Conservation (phyloP, 495 filamentous ascomycete genomes). For the Neurospora sp. region DNA sequence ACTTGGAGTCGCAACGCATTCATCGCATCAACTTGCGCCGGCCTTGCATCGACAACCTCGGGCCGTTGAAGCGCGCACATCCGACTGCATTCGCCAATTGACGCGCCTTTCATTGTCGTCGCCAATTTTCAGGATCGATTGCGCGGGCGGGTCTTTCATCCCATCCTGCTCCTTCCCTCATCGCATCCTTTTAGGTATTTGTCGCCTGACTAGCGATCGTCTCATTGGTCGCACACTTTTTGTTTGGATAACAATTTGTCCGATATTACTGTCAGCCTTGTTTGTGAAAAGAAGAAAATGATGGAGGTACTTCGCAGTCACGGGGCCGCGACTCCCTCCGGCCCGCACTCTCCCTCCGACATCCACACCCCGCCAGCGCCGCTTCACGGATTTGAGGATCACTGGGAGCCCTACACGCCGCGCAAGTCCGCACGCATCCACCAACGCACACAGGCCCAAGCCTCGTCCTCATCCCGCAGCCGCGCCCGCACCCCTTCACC, state of each 20-base stretch:
- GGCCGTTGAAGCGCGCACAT: neutral
- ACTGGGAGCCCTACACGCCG: slow-evolving; percentile 58
- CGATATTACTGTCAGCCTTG: neutral
- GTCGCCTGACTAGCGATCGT: neutral
- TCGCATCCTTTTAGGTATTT: neutral
- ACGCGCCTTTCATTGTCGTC: neutral
- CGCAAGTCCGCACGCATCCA: slow-evolving; percentile 46
- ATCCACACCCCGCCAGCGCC: slow-evolving; percentile 64
- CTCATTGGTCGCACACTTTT: neutral
- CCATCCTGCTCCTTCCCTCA: neutral
- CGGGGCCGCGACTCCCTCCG: slow-evolving; percentile 37
- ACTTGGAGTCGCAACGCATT: neutral
- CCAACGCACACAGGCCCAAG: slow-evolving; percentile 17
- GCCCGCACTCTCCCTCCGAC: slow-evolving; percentile 48
- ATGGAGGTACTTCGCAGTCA: slow-evolving; percentile 4
- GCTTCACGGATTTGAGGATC: slow-evolving; percentile 58
- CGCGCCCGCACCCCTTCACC: slow-evolving; percentile 34
- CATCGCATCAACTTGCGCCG: neutral
- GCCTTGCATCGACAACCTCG: neutral
- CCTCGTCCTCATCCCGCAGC: neutral
- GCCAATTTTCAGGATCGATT: neutral
- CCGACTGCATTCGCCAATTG: neutral
- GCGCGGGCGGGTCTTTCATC: neutral
- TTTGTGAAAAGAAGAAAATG: neutral
- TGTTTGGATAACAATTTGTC: neutral